Base-by-base conservation (phyloP, 306 rosid species). In the Cotoneaster glaucophyllus region DNA sequence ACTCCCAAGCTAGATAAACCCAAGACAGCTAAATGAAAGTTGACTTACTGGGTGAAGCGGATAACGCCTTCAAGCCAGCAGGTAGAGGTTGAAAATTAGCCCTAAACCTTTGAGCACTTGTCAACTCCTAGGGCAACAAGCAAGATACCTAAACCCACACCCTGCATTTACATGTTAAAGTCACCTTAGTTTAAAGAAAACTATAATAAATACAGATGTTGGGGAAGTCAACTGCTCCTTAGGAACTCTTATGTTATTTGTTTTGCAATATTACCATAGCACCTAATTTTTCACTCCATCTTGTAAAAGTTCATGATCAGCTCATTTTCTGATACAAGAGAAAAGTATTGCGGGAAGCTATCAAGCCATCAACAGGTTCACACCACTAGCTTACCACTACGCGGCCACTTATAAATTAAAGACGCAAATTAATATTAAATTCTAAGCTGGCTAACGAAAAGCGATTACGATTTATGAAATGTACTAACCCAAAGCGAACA, bases 61-160 rank as follows among this genome's bases (percentile, higher is more conserved):
- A 84, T 80, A 86, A 86, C 81, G 82, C 79, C 90, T 82, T 87
- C 87, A 89, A 56, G 90, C 88, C 88, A 88, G 90, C 91, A 80
- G 87, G 79, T 75, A 84, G 90, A 83, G 86, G 86, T 86, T 87
- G 98, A 86, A 78, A 85, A 80, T 84, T 81, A 83, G 82, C 89
- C 90, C 93, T 88, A 93, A 93, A 76, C 84, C 72, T 84, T 83
- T 75, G 87, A 87, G 88, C 91, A 87, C 86, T 83, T 83, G 89
- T 85, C 90, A 89, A 89, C 91, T 89, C 95, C 95, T 89, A 89
- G 76, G 83, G 98, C 89, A 89, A 89, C 87, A 90, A 81, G 90
- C 90, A 89, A 85, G 87, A 89, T 72, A 89, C 88, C 96, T 93
- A 93, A 87, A 89, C 95, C 84, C 96, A 81, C 96, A 81, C 87